Conservation (phyloP, 495 filamentous ascomycete species). For the Pseudoneurospora amorphoporcata region DNA sequence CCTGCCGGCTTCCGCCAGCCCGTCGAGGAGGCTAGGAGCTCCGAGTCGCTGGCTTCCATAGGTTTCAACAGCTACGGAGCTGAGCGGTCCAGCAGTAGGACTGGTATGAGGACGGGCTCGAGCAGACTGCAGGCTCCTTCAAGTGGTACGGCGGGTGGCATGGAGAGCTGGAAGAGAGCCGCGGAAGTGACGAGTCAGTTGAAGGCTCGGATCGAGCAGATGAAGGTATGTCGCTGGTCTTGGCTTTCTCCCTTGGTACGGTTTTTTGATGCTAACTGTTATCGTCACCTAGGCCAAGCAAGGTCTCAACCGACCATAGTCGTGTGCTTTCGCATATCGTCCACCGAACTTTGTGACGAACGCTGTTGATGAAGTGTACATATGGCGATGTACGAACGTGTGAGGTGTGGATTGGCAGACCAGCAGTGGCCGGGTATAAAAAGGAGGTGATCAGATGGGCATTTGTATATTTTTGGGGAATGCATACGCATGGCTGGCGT, state of each 20-base stretch:
- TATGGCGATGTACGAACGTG: not conserved
- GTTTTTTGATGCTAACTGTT: not conserved
- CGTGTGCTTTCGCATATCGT: not conserved
- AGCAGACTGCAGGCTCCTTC: slow-evolving; percentile 22
- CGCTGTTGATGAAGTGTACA: not conserved
- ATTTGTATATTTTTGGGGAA: not conserved
- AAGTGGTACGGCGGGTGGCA: slow-evolving; percentile 25
- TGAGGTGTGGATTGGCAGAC: not conserved
- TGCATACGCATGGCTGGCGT: not conserved
- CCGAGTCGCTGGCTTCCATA: slow-evolving; percentile 8
- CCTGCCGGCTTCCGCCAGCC: slow-evolving; percentile 37
- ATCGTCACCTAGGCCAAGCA: slow-evolving; percentile 20
- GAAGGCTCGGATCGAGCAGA: slow-evolving; percentile 87
- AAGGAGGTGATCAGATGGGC: not conserved
- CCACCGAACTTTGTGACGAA: not conserved
- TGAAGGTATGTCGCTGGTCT: slow-evolving; percentile 37
- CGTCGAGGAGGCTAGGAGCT: not conserved
- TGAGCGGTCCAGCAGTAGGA: slow-evolving; percentile 25
- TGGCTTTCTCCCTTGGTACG: not conserved
- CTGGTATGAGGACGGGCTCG: slow-evolving; percentile 30
- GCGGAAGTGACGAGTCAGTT: slow-evolving; percentile 98
- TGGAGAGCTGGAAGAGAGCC: slow-evolving; percentile 94
- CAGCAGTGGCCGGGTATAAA: not conserved
- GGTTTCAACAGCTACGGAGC: slow-evolving; percentile 15
- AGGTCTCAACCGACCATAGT: slow-evolving; percentile 21